These are phyloP conservation scores for Paracoccidioides lutzii DNA, from an alignment of 2,329 filamentous ascomycete genomes.

Conservation along the genomic window DNA sequence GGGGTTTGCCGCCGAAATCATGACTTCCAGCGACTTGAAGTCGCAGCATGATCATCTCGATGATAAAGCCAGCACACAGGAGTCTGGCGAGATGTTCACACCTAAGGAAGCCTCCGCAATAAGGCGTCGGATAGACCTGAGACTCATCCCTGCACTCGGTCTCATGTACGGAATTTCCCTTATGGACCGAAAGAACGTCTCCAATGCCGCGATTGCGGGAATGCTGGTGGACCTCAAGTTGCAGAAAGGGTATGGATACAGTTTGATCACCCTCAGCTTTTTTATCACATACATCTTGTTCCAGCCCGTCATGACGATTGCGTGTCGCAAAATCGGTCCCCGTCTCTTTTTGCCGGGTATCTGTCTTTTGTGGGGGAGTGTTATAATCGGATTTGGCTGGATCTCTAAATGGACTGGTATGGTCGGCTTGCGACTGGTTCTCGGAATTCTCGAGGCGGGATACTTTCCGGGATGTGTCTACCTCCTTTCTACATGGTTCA, in stretches of 20 bases:
- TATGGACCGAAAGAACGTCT: constrained; percentile 65
- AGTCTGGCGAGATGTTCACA: constrained; percentile 30
- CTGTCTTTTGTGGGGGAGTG: constrained; percentile 13
- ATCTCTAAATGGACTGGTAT: constrained; percentile 40
- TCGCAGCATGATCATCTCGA: constrained; percentile 2
- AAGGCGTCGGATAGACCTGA: constrained; percentile 52
- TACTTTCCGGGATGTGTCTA: constrained; percentile 52
- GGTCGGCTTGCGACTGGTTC: constrained; percentile 43
- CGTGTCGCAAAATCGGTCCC: constrained; percentile 52
- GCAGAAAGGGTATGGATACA: constrained; percentile 17
- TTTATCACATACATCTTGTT: constrained; percentile 62
- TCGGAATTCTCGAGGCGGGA: constrained; percentile 50
- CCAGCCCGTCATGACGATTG: constrained; percentile 56
- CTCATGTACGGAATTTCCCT: constrained; percentile 58
- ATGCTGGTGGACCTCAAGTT: constrained; percentile 18
- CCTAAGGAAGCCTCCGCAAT: constrained; percentile 51
- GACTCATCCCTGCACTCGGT: constrained; percentile 47
- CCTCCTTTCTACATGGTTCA: constrained; percentile 56
- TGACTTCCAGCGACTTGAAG: neutral
- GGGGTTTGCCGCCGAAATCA: neutral
- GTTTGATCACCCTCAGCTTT: constrained; percentile 57
- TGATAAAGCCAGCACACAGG: constrained; percentile 2
- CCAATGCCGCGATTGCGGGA: constrained; percentile 55
- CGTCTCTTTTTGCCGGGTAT: constrained; percentile 19
- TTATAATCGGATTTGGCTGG: constrained; percentile 45